These are phyloP conservation scores for Skeletonema marinoi DNA, from an alignment of 108 stramenopile genomes.

Conservation along the genomic window DNA sequence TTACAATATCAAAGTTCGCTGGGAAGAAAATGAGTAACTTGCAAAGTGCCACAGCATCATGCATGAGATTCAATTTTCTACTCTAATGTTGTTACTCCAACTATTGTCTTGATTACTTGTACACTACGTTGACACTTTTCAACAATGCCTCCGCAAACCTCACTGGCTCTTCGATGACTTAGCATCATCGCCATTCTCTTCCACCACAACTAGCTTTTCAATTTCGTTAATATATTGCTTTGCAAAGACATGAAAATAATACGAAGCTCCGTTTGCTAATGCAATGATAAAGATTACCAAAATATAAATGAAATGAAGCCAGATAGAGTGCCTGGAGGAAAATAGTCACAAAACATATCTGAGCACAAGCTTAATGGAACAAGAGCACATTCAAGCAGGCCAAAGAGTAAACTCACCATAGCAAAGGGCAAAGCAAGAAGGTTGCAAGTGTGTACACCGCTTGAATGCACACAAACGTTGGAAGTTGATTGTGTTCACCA, in stretches of 20 bases:
- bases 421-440: conserved; percentile 20
- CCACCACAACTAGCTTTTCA: conserved; percentile 24
- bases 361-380: neutral
- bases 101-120: neutral
- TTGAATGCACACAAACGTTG: conserved; percentile 45
- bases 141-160: neutral
- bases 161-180: neutral
- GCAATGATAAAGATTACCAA: conserved; percentile 38
- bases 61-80: neutral
- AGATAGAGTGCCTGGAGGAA: conserved; percentile 33
- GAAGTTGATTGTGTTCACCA: conserved; percentile 49
- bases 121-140: neutral
- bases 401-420: neutral
- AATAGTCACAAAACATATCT: neutral
- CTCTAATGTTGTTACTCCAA: neutral
- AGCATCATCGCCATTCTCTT: neutral
- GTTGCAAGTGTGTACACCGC: conserved; percentile 44
- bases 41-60: neutral
- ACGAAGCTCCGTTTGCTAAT: conserved; percentile 46
- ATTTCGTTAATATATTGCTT: conserved; percentile 46
- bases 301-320: conserved; percentile 42
- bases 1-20: neutral
- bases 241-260: conserved; percentile 56
- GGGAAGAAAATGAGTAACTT: neutral
- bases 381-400: neutral